phyloP scores from a whole-genome alignment of 2,329 filamentous ascomycete genomes.

The Diaporthe ampelina region DNA sequence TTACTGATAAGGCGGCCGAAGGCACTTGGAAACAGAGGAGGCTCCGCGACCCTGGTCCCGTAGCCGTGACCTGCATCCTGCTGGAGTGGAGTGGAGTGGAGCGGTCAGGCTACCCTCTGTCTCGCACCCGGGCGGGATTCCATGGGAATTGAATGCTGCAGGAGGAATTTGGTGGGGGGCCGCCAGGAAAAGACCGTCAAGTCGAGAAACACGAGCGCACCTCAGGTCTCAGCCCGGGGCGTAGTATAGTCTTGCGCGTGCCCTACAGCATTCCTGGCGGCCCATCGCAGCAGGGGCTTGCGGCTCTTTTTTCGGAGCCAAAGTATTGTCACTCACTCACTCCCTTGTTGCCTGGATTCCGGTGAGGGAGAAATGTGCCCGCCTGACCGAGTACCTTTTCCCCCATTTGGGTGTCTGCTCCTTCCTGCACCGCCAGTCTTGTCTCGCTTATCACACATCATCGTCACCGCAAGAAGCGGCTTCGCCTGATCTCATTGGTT shows the following conservation, averaged over 20 bases:
- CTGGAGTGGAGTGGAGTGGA: neutral
- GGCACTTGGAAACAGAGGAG: neutral
- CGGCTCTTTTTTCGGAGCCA: neutral
- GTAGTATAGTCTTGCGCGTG: neutral
- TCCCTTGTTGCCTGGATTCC: constrained; percentile 4
- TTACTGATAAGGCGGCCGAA: neutral
- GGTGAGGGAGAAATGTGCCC: neutral
- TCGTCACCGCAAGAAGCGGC: neutral
- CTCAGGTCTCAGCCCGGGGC: constrained; percentile 16
- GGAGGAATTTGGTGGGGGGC: neutral
- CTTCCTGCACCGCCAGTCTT: neutral
- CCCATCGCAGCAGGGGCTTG: neutral
- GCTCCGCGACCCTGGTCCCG: constrained; percentile 24
- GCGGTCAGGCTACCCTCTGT: constrained; percentile 27
- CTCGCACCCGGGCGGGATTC: neutral
- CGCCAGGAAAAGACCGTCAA: constrained; percentile 12
- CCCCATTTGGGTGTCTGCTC: neutral
- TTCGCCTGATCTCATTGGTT: constrained; percentile 3
- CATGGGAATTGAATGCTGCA: neutral
- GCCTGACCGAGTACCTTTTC: neutral
- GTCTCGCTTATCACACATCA: neutral
- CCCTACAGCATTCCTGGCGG: constrained; percentile 16
- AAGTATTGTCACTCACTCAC: too few relatives aligned
- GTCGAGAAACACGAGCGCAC: constrained; percentile 16
- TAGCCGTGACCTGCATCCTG: constrained; percentile 4